Conservation (phyloP, 192 early-diverging fungal genomes). For the Gonapodya prolifera region DNA sequence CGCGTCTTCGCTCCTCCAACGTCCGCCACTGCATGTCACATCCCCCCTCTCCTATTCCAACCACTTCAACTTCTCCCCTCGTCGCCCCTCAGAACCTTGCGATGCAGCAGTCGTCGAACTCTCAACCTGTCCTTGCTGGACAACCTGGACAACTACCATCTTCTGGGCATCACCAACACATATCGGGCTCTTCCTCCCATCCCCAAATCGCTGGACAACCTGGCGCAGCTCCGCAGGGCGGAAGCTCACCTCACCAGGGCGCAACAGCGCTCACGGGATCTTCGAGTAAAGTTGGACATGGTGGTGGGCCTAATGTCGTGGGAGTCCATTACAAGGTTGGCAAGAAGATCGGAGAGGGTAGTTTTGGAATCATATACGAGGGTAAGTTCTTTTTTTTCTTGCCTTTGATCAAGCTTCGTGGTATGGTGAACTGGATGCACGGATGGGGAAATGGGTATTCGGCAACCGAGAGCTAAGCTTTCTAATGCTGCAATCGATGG, state of each 20-base stretch:
- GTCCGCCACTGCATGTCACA: neutral
- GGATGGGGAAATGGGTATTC: no score
- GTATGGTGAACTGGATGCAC: neutral
- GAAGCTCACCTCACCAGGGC: neutral
- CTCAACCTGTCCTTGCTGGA: neutral
- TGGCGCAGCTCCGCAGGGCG: neutral
- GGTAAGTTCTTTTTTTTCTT: no score
- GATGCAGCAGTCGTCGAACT: neutral
- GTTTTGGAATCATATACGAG: slow-evolving; percentile 98
- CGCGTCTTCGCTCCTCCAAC: neutral
- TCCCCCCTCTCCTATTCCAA: neutral
- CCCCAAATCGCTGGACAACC: neutral
- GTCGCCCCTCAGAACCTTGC: neutral
- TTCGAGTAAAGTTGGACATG: neutral
- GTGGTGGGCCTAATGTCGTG: slow-evolving; percentile 58
- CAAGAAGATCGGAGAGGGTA: slow-evolving; percentile 93
- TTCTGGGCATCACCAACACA: neutral
- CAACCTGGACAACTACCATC: neutral
- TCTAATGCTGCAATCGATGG: no score
- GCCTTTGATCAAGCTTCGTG: neutral
- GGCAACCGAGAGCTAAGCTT: no score
- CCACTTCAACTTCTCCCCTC: neutral
- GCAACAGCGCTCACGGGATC: no score
- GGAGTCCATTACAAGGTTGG: slow-evolving; percentile 94
- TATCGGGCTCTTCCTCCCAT: neutral